A percentile compares a stretch with the other conserved stretches of the same genome.
These are phyloP conservation scores for Paramecium pentaurelia DNA, from an alignment of 73 alveolate genomes.

Conservation along the genomic window DNA sequence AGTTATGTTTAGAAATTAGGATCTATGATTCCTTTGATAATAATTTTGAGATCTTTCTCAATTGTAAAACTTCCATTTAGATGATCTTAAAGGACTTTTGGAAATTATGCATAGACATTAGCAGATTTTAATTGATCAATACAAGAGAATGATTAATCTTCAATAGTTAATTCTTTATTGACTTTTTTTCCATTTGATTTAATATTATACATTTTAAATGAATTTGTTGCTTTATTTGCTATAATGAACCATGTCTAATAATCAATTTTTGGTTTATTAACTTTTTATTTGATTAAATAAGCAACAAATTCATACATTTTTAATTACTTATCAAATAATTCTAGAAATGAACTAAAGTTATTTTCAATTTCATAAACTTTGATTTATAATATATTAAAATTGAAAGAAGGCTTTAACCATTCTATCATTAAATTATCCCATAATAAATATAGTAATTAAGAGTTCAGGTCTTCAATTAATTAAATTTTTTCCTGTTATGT, in stretches of 20 bases:
- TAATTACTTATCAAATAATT: background rate
- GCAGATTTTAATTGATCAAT: background rate
- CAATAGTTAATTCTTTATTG: background rate
- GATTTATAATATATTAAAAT: background rate
- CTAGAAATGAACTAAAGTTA: background rate
- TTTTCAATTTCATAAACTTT: conserved; percentile 38
- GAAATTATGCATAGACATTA: background rate
- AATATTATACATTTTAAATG: background rate
- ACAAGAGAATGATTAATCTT: background rate
- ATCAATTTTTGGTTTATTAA: background rate
- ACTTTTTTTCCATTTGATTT: background rate
- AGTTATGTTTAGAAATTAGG: conserved; percentile 19
- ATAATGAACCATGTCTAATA: conserved; percentile 5
- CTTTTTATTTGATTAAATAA: background rate
- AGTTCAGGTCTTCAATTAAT: background rate
- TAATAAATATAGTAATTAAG: background rate
- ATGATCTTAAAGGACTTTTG: conserved; percentile 12
- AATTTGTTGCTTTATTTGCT: background rate
- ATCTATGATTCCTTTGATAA: conserved; percentile 18
- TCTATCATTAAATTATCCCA: conserved; percentile 48
- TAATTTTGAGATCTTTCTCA: background rate
- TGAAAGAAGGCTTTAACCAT: conserved; percentile 5
- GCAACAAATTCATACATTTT: background rate
- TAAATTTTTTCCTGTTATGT: background rate
- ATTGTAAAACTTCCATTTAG: background rate